Conservation (phyloP, 2,329 filamentous ascomycete genomes). For the Phialophora verrucosa region DNA sequence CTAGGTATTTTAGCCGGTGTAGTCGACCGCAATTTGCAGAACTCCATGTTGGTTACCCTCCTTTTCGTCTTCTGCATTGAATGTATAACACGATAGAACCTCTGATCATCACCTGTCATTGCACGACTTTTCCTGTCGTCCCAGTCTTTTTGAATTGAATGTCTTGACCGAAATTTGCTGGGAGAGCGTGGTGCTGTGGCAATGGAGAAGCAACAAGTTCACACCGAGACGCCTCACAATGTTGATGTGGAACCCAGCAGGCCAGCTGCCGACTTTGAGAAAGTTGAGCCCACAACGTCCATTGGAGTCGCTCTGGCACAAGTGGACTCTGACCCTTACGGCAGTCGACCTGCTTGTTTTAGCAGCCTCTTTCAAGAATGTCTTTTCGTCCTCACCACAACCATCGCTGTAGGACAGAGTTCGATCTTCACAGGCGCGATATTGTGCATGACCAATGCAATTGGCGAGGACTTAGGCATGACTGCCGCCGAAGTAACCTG, state of each 20-base stretch:
- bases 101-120: not conserved
- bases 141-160: not conserved
- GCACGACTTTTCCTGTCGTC: not conserved
- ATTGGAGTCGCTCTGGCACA: conserved; percentile 25
- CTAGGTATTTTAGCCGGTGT: not conserved
- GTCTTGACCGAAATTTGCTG: not conserved
- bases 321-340: conserved; percentile 28
- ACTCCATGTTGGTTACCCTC: not conserved
- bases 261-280: conserved; percentile 18
- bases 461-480: conserved; percentile 66
- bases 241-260: conserved; percentile 18
- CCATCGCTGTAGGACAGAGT: conserved; percentile 68
- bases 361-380: conserved; percentile 66
- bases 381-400: conserved; percentile 69
- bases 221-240: not conserved
- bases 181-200: not conserved
- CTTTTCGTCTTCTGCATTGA: not conserved
- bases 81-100: not conserved
- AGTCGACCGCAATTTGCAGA: not conserved
- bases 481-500: conserved; percentile 70
- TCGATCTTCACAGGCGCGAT: conserved; percentile 65
- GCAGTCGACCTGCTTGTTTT: conserved; percentile 63
- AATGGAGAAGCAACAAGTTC: conserved; percentile 4
- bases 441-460: conserved; percentile 67
- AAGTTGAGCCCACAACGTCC: conserved; percentile 25